Evolutionary conservation across 192 early-diverging fungal species (phyloP).

Genomic region (Allomyces macrogynus): DNA sequence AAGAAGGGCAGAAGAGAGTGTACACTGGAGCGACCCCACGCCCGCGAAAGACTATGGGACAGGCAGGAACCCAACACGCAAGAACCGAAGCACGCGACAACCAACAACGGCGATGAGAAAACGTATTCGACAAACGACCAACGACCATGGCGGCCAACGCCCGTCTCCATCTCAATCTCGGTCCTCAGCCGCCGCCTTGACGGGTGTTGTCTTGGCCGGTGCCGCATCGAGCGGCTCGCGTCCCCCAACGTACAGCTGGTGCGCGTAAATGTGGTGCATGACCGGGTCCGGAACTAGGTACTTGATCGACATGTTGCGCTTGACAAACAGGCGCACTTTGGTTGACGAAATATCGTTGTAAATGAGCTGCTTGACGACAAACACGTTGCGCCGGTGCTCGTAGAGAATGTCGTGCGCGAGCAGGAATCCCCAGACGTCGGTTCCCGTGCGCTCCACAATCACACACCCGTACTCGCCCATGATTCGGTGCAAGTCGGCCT

Average conservation of each 20-base stretch:
- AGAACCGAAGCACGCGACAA: too few species aligned
- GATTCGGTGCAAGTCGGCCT: slow-evolving; percentile 79
- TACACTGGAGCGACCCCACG: too few species aligned
- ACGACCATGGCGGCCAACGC: too few species aligned
- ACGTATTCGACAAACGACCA: too few species aligned
- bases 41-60: too few species aligned
- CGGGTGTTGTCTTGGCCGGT: too few species aligned
- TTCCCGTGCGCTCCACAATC: slow-evolving; percentile 84
- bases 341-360: slow-evolving; percentile 96
- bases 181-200: too few species aligned
- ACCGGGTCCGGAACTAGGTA: slow-evolving; percentile 84
- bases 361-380: slow-evolving; percentile 86
- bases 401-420: slow-evolving; percentile 76
- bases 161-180: too few species aligned
- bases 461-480: slow-evolving; percentile 78
- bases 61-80: too few species aligned
- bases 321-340: slow-evolving; percentile 88
- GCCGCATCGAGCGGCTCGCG: not conserved
- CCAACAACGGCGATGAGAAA: too few species aligned
- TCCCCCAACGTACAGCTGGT: slow-evolving; percentile 40
- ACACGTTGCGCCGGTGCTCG: slow-evolving; percentile 74
- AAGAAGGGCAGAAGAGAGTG: too few species aligned
- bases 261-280: slow-evolving; percentile 65
- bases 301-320: slow-evolving; percentile 80
- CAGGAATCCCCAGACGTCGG: slow-evolving; percentile 83